Conservation (phyloP, 1,284 basidiomycete genomes). For the Somion occarium region DNA sequence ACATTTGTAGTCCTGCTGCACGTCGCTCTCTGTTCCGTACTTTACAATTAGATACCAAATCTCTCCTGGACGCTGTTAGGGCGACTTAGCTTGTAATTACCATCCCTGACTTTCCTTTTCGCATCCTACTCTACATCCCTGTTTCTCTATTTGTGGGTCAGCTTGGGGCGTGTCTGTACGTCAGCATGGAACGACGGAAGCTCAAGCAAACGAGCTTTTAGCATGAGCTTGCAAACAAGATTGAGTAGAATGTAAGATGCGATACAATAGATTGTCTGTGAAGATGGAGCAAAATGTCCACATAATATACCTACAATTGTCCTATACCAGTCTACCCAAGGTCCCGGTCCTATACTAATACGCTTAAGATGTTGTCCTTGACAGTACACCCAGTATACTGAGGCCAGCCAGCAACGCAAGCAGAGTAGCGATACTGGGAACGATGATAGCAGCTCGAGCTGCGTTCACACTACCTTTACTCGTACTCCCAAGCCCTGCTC, state of each 20-base stretch:
- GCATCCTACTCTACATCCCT: not conserved
- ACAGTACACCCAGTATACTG: slow-evolving; percentile 3
- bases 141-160: no score
- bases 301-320: not conserved
- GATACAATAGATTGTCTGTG: not conserved
- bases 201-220: no score
- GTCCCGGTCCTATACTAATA: not conserved
- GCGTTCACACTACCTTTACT: slow-evolving; percentile 34
- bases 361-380: not conserved
- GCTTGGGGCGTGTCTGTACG: no score
- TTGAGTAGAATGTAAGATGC: not conserved
- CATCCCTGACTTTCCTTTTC: not conserved
- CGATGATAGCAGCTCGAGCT: slow-evolving; percentile 10
- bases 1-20: not conserved
- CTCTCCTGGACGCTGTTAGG: not conserved
- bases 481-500: slow-evolving; percentile 37
- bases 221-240: no score
- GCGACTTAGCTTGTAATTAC: not conserved
- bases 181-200: no score
- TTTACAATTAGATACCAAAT: not conserved
- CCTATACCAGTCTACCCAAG: not conserved
- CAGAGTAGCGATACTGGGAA: slow-evolving; percentile 12
- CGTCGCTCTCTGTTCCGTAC: not conserved
- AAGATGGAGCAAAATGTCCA: not conserved
- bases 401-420: slow-evolving; percentile 9